A percentile compares a stretch with the other conserved stretches of the same genome.
phyloP scores from a whole-genome alignment of 208 protist species.

The Endotrypanum monterogeii region DNA sequence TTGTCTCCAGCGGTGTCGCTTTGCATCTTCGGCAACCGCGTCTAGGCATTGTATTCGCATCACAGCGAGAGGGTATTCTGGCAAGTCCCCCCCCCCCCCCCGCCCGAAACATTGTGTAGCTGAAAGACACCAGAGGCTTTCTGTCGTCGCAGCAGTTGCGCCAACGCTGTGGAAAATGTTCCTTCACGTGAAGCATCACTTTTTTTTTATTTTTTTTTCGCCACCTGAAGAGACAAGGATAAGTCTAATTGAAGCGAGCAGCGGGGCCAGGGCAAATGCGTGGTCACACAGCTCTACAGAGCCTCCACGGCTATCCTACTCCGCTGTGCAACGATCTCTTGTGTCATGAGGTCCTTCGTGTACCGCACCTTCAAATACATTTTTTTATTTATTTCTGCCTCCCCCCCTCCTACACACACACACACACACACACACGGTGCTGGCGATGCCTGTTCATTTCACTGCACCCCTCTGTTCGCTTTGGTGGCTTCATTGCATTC shows the following conservation, averaged over 20 bases:
- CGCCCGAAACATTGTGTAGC: background rate
- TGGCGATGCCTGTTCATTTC: no score
- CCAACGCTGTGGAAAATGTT: background rate
- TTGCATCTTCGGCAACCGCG: slow-evolving; percentile 41
- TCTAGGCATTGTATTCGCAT: background rate
- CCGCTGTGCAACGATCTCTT: background rate
- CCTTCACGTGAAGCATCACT: no score
- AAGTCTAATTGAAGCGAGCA: no score
- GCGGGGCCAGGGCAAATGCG: background rate
- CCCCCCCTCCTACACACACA: background rate
- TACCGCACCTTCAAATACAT: background rate
- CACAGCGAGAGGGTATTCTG: background rate
- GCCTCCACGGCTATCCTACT: background rate
- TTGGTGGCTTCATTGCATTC: background rate
- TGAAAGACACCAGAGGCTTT: background rate
- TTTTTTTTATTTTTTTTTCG: no score
- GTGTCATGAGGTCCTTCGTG: background rate
- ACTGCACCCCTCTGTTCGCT: no score
- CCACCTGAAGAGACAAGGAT: no score
- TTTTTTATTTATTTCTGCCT: background rate
- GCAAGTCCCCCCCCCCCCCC: no score
- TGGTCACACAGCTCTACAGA: background rate
- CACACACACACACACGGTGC: no score
- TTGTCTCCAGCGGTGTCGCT: slow-evolving; percentile 41
- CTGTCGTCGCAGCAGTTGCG: background rate